These are phyloP conservation scores for Wallacemonas sp. DNA, from an alignment of 208 protist genomes.

Conservation along the genomic window DNA sequence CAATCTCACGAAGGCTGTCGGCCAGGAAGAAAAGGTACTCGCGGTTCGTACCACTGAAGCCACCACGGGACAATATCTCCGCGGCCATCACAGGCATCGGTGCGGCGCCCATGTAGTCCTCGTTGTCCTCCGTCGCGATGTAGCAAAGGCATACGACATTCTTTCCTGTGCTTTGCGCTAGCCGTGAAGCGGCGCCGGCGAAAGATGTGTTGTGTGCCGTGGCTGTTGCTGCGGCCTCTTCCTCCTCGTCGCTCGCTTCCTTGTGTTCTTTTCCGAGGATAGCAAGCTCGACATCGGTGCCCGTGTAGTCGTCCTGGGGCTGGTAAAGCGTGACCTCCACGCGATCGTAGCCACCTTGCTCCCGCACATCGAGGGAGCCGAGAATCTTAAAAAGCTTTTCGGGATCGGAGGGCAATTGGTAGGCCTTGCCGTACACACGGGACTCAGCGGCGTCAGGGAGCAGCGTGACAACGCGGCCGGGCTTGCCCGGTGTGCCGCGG, in stretches of 20 bases:
- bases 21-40: slow-evolving; percentile 80
- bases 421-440: slow-evolving; percentile 73
- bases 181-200: neutral
- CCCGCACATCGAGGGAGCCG: slow-evolving; percentile 56
- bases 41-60: slow-evolving; percentile 62
- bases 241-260: neutral
- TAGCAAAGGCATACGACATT: slow-evolving; percentile 66
- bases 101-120: slow-evolving; percentile 62
- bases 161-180: slow-evolving; percentile 8
- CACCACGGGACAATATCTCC: slow-evolving; percentile 54
- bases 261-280: slow-evolving; percentile 11
- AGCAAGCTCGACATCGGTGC: slow-evolving; percentile 14
- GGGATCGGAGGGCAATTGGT: slow-evolving; percentile 59
- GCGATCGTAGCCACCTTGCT: slow-evolving; percentile 67
- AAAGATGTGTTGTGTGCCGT: neutral
- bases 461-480: slow-evolving; percentile 44
- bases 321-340: slow-evolving; percentile 49
- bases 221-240: too few relatives aligned
- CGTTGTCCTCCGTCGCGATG: slow-evolving; percentile 64
- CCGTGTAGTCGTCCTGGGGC: slow-evolving; percentile 15
- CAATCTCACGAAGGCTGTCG: slow-evolving; percentile 52
- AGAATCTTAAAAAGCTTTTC: slow-evolving; percentile 46
- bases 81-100: slow-evolving; percentile 59
- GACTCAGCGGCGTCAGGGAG: slow-evolving; percentile 20
- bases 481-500: slow-evolving; percentile 31